Conservation (phyloP, 306 rosid species). For the Fragaria ananassa region DNA sequence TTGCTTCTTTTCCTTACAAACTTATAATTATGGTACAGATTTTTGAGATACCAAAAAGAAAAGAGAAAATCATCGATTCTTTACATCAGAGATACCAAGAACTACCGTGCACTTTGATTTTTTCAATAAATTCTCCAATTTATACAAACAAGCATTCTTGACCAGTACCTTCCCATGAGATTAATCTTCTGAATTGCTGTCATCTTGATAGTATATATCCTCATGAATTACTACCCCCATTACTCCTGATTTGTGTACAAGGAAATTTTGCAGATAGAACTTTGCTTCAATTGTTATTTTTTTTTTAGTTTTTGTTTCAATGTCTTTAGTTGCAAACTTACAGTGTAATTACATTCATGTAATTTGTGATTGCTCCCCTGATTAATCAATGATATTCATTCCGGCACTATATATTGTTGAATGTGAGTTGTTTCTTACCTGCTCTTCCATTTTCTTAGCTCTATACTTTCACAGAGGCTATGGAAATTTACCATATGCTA, state of each 20-base stretch:
- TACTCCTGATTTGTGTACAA: slow-evolving; percentile 11
- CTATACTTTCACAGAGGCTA: neutral
- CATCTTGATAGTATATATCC: neutral
- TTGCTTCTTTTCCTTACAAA: slow-evolving; percentile 26
- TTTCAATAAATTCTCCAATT: slow-evolving; percentile 32
- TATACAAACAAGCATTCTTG: slow-evolving; percentile 1
- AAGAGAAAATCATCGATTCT: slow-evolving; percentile 29
- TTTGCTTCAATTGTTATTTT: slow-evolving; percentile 2
- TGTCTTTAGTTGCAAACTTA: neutral
- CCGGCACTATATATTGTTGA: neutral
- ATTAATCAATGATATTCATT: neutral
- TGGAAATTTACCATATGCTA: neutral
- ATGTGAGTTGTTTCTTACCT: neutral
- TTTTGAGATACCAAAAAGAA: slow-evolving; percentile 26
- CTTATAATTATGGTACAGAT: slow-evolving; percentile 26
- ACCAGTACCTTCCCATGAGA: neutral
- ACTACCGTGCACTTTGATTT: slow-evolving; percentile 35
- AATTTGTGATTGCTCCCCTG: slow-evolving; percentile 8
- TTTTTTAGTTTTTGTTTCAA: neutral
- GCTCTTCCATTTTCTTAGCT: neutral
- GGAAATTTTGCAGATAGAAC: slow-evolving; percentile 18
- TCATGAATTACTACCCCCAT: slow-evolving; percentile 1
- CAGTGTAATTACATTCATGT: slow-evolving; percentile 12
- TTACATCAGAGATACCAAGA: slow-evolving; percentile 44
- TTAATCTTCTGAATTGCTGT: neutral